A percentile compares a stretch with the other conserved stretches of the same genome.
These are phyloP conservation scores for Apiospora aurea DNA, from an alignment of 2,329 filamentous ascomycete species.

Conservation along the genomic window DNA sequence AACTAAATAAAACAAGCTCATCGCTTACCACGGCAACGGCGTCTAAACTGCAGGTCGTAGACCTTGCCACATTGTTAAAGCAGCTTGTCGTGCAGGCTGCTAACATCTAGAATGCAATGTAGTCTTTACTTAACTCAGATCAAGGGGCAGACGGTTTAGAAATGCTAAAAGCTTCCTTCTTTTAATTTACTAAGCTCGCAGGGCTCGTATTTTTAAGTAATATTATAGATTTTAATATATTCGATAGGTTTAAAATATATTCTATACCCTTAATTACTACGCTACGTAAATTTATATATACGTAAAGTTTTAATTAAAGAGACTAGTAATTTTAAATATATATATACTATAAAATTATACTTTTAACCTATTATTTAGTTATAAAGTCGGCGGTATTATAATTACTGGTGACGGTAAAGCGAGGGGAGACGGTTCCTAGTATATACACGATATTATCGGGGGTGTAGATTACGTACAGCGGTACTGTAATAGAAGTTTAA, in stretches of 20 bases:
- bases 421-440: neutral
- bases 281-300: no score
- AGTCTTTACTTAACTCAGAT: neutral
- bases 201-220: neutral
- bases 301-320: neutral
- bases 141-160: neutral
- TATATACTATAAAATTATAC: neutral
- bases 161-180: neutral
- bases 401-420: neutral
- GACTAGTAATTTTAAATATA: neutral
- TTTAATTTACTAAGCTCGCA: neutral
- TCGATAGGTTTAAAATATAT: neutral
- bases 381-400: neutral
- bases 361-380: neutral
- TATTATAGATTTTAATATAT: neutral
- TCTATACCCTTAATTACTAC: neutral
- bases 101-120: conserved; percentile 3
- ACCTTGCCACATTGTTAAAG: neutral
- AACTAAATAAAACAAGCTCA: no score
- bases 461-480: conserved; percentile 2
- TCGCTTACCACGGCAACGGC: no score
- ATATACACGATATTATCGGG: neutral
- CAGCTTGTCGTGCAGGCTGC: conserved; percentile 6
- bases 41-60: no score
- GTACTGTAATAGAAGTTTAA: neutral